Conservation (phyloP, 176 grass and related monocot genomes). For the Themeda triandra region DNA sequence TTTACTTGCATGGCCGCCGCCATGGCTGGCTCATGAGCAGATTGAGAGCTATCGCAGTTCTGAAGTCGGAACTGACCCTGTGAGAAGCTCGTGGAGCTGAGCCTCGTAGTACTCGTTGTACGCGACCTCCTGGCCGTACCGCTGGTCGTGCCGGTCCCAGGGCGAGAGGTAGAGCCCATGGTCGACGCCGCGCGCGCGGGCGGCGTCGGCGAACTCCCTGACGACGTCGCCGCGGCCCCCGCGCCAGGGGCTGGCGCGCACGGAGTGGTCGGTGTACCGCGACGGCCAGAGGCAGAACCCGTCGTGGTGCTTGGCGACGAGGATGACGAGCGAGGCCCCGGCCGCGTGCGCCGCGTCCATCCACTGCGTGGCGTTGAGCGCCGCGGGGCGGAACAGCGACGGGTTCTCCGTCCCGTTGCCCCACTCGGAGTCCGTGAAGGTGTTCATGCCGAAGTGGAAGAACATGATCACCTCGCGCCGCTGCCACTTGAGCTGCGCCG, state of each 20-base stretch:
- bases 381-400: conserved; percentile 41
- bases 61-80: conserved; percentile 45
- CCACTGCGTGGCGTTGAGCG: conserved; percentile 72
- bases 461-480: conserved; percentile 95
- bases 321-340: conserved; percentile 66
- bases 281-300: conserved; percentile 98
- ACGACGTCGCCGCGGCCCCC: conserved; percentile 67
- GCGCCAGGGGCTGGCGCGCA: conserved; percentile 61
- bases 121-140: conserved; percentile 59
- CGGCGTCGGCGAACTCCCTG: conserved; percentile 51
- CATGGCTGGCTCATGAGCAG: no score
- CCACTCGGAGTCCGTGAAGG: conserved; percentile 85
- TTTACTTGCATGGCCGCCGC: not conserved
- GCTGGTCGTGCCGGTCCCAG: conserved; percentile 83
- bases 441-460: conserved; percentile 99
- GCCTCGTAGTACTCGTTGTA: conserved; percentile 95
- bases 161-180: conserved; percentile 82
- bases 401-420: conserved; percentile 66
- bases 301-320: conserved; percentile 95
- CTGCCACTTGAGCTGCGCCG: conserved; percentile 79
- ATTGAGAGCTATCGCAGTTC: not conserved
- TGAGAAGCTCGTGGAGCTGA: conserved; percentile 85
- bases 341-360: conserved; percentile 55
- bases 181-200: conserved; percentile 38
- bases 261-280: conserved; percentile 68